Percentiles rank a stretch among this genome's conserved stretches.
phyloP scores from a whole-genome alignment of 2,329 filamentous ascomycete genomes.

The Zasmidium angulare region DNA sequence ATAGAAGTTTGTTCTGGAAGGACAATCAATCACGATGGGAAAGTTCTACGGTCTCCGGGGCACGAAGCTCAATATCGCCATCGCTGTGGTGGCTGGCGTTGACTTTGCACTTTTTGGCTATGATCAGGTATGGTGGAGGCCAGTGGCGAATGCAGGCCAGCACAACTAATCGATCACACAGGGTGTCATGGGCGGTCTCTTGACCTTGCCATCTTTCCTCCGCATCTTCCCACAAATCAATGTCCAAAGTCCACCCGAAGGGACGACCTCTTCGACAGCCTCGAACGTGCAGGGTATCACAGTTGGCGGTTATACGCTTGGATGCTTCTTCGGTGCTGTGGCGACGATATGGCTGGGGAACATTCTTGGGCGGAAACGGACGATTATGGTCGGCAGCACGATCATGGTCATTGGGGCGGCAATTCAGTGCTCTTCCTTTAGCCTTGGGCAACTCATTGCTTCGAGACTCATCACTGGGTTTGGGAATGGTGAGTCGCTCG shows the following conservation, averaged over 20 bases:
- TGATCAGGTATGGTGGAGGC: slow-evolving; percentile 12
- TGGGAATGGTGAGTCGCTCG: slow-evolving; percentile 44
- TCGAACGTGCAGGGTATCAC: slow-evolving; percentile 44
- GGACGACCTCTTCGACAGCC: not conserved
- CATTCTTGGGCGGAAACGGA: slow-evolving; percentile 56
- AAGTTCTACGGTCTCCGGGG: slow-evolving; percentile 44
- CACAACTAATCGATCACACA: not conserved
- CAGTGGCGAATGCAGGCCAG: not conserved
- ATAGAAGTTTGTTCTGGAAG: not conserved
- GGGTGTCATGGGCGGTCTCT: slow-evolving; percentile 45
- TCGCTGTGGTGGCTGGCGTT: slow-evolving; percentile 45
- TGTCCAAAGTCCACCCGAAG: slow-evolving; percentile 19
- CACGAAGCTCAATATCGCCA: slow-evolving; percentile 42
- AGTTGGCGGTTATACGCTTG: slow-evolving; percentile 25
- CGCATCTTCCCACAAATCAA: slow-evolving; percentile 38
- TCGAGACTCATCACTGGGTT: slow-evolving; percentile 53
- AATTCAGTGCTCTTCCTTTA: slow-evolving; percentile 56
- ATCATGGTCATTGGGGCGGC: slow-evolving; percentile 61
- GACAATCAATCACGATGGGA: slow-evolving; percentile 12
- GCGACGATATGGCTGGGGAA: slow-evolving; percentile 55
- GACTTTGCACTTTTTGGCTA: slow-evolving; percentile 34
- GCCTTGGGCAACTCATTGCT: slow-evolving; percentile 47
- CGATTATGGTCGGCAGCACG: slow-evolving; percentile 59
- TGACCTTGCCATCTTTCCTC: slow-evolving; percentile 43
- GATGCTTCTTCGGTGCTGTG: slow-evolving; percentile 25